Evolutionary conservation across 345 rosid genomes (phyloP).

Genomic region (Tarenaya hassleriana): DNA sequence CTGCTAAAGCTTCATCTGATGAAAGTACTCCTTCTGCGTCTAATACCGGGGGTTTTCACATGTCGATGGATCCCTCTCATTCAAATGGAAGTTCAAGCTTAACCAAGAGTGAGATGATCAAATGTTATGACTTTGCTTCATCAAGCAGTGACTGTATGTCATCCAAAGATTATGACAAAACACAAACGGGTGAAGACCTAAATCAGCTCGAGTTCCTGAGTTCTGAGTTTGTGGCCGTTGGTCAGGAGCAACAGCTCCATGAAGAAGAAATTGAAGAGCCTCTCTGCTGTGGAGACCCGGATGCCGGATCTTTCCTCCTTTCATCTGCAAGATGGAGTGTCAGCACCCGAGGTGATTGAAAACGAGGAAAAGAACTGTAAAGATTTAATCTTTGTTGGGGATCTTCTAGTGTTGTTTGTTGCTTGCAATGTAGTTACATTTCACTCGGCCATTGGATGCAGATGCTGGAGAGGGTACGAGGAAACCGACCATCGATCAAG

Average conservation of each 20-base stretch:
- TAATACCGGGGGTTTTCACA: too few species aligned
- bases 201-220: constrained; percentile 12
- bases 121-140: constrained; percentile 11
- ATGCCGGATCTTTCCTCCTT: constrained; percentile 13
- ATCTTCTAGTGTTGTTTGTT: neutral
- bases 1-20: too few species aligned
- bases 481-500: constrained; percentile 83
- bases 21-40: too few species aligned
- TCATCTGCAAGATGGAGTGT: constrained; percentile 23
- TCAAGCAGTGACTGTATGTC: constrained; percentile 15
- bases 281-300: neutral
- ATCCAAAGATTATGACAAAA: constrained; percentile 8
- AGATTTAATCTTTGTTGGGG: neutral
- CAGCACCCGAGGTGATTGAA: constrained; percentile 20
- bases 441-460: too few species aligned
- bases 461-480: constrained; percentile 13
- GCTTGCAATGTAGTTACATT: constrained; percentile 13
- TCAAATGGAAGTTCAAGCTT: constrained; percentile 17
- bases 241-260: constrained; percentile 6
- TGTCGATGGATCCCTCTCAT: too few species aligned
- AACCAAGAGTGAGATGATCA: too few species aligned
- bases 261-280: too few species aligned
- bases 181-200: constrained; percentile 15
- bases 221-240: constrained; percentile 9
- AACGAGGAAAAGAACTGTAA: neutral